A percentile compares a stretch with the other conserved stretches of the same genome.
Conservation (phyloP, 345 rosid species). For the Hevea brasiliensis region DNA sequence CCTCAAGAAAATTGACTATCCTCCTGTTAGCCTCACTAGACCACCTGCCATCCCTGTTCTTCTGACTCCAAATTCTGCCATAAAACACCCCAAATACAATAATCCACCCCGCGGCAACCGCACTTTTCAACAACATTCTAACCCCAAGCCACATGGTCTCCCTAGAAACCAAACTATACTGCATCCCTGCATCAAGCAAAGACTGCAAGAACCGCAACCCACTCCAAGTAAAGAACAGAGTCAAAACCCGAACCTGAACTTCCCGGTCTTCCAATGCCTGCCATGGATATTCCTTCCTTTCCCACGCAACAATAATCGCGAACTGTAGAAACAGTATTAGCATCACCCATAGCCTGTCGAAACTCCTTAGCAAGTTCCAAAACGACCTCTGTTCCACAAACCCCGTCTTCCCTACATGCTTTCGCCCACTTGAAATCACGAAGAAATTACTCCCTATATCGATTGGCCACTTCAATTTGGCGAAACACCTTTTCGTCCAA, state of each 20-base stretch:
- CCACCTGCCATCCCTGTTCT: constrained; percentile 54
- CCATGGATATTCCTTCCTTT: constrained; percentile 59
- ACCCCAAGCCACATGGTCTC: constrained; percentile 69
- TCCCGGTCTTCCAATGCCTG: constrained; percentile 42
- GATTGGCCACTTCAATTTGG: constrained; percentile 86
- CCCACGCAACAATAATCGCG: constrained; percentile 76
- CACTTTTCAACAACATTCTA: constrained; percentile 72
- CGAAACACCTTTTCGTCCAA: constrained; percentile 87
- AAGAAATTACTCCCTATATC: constrained; percentile 75
- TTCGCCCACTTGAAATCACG: constrained; percentile 45
- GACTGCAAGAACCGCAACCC: constrained; percentile 80
- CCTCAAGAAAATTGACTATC: constrained; percentile 60
- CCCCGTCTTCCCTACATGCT: constrained; percentile 91
- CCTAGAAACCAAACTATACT: constrained; percentile 63
- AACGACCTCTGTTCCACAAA: constrained; percentile 95
- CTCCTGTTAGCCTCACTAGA: constrained; percentile 41
- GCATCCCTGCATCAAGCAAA: constrained; percentile 67
- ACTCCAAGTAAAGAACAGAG: constrained; percentile 84
- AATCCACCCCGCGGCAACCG: constrained; percentile 74
- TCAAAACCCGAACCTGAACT: constrained; percentile 70
- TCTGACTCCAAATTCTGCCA: constrained; percentile 70
- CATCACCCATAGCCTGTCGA: constrained; percentile 88
- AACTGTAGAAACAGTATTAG: constrained; percentile 74
- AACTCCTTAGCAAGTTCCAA: constrained; percentile 81
- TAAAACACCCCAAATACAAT: constrained; percentile 63